phyloP scores from a whole-genome alignment of 2,329 filamentous ascomycete genomes.

The Phaeosphaeriaceae sp. region DNA sequence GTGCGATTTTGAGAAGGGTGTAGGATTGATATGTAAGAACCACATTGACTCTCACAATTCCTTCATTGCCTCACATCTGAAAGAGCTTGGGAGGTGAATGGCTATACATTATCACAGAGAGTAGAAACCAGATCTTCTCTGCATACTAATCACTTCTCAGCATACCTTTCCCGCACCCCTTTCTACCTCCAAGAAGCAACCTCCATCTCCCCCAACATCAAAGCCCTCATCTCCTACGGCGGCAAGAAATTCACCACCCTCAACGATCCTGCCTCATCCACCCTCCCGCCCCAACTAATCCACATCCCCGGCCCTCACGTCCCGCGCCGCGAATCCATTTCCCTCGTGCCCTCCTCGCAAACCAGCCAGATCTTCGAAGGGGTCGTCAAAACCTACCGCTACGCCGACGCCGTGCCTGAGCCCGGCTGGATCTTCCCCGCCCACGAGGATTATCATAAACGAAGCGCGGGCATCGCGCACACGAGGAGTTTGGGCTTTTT shows the following conservation, averaged over 20 bases:
- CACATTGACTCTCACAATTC: not conserved
- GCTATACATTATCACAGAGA: not conserved
- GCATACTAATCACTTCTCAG: conserved; percentile 14
- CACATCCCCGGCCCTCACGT: conserved; percentile 32
- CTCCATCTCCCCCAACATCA: conserved; percentile 32
- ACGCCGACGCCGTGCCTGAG: conserved; percentile 31
- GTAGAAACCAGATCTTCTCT: not conserved
- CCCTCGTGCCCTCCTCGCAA: conserved; percentile 22
- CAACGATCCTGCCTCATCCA: conserved; percentile 13
- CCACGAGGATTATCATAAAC: conserved; percentile 50
- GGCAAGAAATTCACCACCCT: conserved; percentile 36
- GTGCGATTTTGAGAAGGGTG: conserved; percentile 33
- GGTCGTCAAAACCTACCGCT: conserved; percentile 32
- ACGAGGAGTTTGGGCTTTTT: conserved; percentile 71
- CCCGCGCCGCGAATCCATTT: conserved; percentile 29
- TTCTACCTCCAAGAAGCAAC: conserved; percentile 42
- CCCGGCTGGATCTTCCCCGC: conserved; percentile 37
- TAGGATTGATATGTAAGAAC: conserved; percentile 42
- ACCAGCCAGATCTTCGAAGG: conserved; percentile 11
- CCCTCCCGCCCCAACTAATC: conserved; percentile 37
- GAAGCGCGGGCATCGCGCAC: conserved; percentile 67
- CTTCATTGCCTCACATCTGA: not conserved
- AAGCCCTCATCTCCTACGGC: conserved; percentile 42
- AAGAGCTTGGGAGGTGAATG: not conserved
- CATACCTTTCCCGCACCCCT: conserved; percentile 40